phyloP scores from a whole-genome alignment of 1,139 yeast genomes.

The Waltiozyma sp. region DNA sequence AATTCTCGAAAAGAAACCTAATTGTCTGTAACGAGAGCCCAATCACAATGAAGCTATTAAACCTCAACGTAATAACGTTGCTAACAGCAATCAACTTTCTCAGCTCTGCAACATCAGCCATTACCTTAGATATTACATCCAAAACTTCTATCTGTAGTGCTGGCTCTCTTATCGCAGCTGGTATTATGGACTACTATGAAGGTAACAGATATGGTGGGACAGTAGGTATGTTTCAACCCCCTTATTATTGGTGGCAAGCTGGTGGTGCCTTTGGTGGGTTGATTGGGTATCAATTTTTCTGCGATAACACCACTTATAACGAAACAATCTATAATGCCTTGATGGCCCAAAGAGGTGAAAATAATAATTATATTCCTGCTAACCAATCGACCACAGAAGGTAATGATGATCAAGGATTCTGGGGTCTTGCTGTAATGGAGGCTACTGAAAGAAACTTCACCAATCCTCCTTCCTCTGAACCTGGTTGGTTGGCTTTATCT shows the following conservation, averaged over 20 bases:
- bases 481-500: conserved; percentile 64
- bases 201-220: conserved; percentile 44
- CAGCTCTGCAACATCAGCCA: conserved; percentile 3
- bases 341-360: conserved; percentile 64
- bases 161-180: conserved; percentile 34
- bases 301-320: conserved; percentile 59
- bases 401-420: conserved; percentile 92
- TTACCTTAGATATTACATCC: conserved; percentile 22
- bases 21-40: neutral
- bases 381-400: conserved; percentile 94
- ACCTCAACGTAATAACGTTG: neutral
- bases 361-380: conserved; percentile 68
- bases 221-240: conserved; percentile 71
- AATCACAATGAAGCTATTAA: neutral
- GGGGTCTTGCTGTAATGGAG: conserved; percentile 87
- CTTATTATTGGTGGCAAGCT: conserved; percentile 98
- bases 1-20: no score
- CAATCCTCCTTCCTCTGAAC: conserved; percentile 48
- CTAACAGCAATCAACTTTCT: neutral
- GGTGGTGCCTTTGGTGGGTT: conserved; percentile 91
- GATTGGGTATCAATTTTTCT: conserved; percentile 61
- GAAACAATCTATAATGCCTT: conserved; percentile 50
- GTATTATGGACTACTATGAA: conserved; percentile 42
- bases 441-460: conserved; percentile 86
- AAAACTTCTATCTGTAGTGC: conserved; percentile 37